Base-by-base conservation (phyloP, 2,329 filamentous ascomycete genomes). In the Fusarium neocosmosporiellum region DNA sequence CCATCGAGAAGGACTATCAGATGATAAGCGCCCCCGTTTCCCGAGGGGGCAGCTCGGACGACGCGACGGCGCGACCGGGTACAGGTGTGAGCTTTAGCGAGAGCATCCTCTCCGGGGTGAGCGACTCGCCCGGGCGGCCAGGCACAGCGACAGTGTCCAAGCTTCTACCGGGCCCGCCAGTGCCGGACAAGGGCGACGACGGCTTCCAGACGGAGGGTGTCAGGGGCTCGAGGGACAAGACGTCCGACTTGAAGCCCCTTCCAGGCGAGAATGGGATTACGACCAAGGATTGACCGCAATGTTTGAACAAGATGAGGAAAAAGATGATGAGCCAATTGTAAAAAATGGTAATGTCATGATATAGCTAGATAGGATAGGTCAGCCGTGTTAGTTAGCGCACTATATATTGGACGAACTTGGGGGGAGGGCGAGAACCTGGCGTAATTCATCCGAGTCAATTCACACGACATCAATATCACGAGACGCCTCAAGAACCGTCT, bases 21-120 rank as follows among this genome's bases (percentile, higher is more conserved):
- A 78, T 82, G 41, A 72, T 82, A 66, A 81, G 76, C 60, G 69
- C 79, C 20, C 81, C 78, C 0, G 77, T 69, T 14, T 78, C 79
- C 6, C 73, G 79, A 43, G 67, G 75, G 22, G 59, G 74, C 4
- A 80, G 78, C 63, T 73, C 81, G 65, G 71, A 79, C 63, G 67
- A 83, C 69, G 59, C 75, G 13, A 60, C 66, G 61, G 59, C 66
- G 29, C 71, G 83, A 53, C 83, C 83, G 16, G 69, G 73, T 20
- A 84, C 82, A 37, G 83, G 84, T 65, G 81, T 80, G 46, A 86
- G 84, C 69, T 86, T 85, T 62, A 82, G 81, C 55, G 85, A 87
- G 73, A 86, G 84, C 63, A 79, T 86, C 33, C 80, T 86, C 24
- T 86, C 85, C 8, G 80, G 77, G 1, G 82, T 79, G 4, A 81